A percentile compares a stretch with the other conserved stretches of the same genome.
phyloP scores from a whole-genome alignment of 2,329 filamentous ascomycete species.

The Biscogniauxia marginata region DNA sequence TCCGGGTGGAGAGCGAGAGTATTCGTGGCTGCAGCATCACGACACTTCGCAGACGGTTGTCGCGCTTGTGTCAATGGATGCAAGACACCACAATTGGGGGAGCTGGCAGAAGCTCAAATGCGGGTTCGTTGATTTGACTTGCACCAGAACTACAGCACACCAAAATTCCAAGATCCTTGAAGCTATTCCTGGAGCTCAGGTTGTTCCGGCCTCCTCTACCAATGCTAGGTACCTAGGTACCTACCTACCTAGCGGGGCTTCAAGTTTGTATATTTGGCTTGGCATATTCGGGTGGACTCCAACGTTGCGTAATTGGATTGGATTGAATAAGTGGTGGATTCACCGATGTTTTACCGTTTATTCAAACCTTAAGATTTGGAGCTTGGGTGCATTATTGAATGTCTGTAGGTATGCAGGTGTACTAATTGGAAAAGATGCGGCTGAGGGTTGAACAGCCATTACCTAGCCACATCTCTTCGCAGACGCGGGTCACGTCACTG shows the following conservation, averaged over 20 bases:
- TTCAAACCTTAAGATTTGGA: too few relatives aligned
- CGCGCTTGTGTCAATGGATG: conserved; percentile 15
- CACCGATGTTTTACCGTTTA: too few relatives aligned
- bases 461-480: conserved; percentile 19
- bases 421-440: conserved; percentile 3
- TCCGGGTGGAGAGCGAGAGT: conserved; percentile 26
- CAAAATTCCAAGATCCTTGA: conserved; percentile 25
- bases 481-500: conserved; percentile 29
- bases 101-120: conserved; percentile 1
- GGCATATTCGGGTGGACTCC: too few relatives aligned
- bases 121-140: conserved; percentile 8
- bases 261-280: too few relatives aligned
- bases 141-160: background rate
- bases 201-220: conserved; percentile 24
- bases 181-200: conserved; percentile 26
- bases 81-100: conserved; percentile 8
- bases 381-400: too few relatives aligned
- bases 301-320: too few relatives aligned
- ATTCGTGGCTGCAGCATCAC: conserved; percentile 35
- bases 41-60: conserved; percentile 20
- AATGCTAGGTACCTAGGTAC: too few relatives aligned
- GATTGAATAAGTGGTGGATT: too few relatives aligned
- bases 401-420: background rate
- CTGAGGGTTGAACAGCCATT: conserved; percentile 7
- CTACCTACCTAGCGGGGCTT: too few relatives aligned